Conservation (phyloP, 2,329 filamentous ascomycete genomes). For the Dothistroma septosporum region DNA sequence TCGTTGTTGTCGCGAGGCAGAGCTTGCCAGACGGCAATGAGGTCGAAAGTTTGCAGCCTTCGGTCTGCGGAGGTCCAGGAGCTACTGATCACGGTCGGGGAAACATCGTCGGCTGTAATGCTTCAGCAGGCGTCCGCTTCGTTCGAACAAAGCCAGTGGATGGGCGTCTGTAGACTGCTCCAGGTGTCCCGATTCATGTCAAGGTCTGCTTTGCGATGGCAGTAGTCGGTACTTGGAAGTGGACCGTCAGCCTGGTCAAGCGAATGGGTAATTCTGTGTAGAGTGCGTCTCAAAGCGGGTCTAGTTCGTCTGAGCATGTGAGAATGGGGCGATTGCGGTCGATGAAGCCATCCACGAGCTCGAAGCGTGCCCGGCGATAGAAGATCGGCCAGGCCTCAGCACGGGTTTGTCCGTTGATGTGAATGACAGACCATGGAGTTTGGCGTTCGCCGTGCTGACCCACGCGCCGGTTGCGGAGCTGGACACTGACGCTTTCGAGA, state of each 20-base stretch:
- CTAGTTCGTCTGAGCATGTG: neutral
- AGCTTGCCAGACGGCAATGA: neutral
- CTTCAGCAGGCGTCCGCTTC: slow-evolving; percentile 6
- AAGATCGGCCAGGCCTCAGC: neutral
- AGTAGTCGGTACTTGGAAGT: slow-evolving; percentile 8
- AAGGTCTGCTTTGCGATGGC: neutral
- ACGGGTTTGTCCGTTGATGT: slow-evolving; percentile 2
- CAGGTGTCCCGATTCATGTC: neutral
- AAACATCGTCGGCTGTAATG: neutral
- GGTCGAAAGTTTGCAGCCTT: neutral
- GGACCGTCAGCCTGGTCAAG: neutral
- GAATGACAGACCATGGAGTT: neutral
- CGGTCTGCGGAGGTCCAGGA: neutral
- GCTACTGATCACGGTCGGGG: neutral
- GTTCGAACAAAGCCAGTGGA: slow-evolving; percentile 3
- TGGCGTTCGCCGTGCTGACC: neutral
- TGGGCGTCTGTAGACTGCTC: neutral
- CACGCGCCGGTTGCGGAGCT: neutral
- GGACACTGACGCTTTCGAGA: neutral
- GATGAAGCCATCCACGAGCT: neutral
- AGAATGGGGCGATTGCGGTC: too few species aligned
- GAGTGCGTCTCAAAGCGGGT: neutral
- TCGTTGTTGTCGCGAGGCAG: neutral
- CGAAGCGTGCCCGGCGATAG: neutral
- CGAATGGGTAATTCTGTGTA: neutral